Evolutionary conservation across 371 early-diverging fungal genomes (phyloP), one percentile per base, ranked within the genome.

Genomic region (Mortierella sp.): DNA sequence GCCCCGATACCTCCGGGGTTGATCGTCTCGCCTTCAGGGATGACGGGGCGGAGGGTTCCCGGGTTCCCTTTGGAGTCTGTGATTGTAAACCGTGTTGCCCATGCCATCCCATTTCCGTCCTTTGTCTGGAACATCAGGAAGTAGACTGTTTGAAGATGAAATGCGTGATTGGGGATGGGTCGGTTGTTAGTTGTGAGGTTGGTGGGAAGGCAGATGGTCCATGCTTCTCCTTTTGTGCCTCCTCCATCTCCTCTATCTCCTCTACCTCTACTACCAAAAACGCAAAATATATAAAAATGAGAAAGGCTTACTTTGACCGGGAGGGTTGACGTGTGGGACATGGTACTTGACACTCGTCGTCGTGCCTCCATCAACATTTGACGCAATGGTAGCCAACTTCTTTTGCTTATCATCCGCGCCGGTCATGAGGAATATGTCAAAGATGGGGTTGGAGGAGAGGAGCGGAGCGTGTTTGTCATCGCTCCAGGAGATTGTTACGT

Each of bases 371-470:
- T 76, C 70, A 73, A 86, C 82, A 21, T 86, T 70, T 0, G 82
- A 43, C 11, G 82, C 82, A 35, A 86, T 82, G 2, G 82, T 82
- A 16, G 77, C 77, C 12, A 86, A 49, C 55, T 82, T 79, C 18
- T 44, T 75, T 55, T 86, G 86, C 6, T 76, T 75, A 29, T 79
- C 82, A 32, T 86, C 86, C 0, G 86, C 73, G 14, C 82, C 86
- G 1, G 86, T 82, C 86, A 86, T 86, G 18, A 86, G 44, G 58
- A 86, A 86, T 70, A 86, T 79, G 63, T 82, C 82, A 77, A 86
- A 82, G 48, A 79, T 72, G 4, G 80, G 82, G 1, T 75, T 75
- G 41, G 75, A 46, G 46, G 80, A 27, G 4, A 82, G 77, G 3
- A 38, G 35, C 0, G 86, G 86, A 0, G 51, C 41, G 3, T 46